Base-by-base conservation (phyloP, 345 rosid genomes). In the Sisymbrium irio region DNA sequence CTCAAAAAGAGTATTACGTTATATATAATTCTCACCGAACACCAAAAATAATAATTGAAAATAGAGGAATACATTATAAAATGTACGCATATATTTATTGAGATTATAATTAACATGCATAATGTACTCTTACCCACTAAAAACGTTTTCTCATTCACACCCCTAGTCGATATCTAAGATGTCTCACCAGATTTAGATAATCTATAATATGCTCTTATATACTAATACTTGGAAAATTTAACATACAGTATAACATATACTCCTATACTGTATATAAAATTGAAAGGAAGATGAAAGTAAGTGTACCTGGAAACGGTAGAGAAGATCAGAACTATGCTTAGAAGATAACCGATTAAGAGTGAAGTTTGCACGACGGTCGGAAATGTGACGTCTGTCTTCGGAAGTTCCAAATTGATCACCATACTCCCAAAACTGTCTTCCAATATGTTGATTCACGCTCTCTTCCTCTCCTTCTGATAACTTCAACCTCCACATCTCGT, bases 401-500 rank as follows among this genome's bases (percentile, higher is more conserved):
- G 58, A 44, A 22, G 71, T 63, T 44, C 72, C 77, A 20, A 55
- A 20, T 20, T 64, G 28, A 8, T 32, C 46, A 46, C 65, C 71
- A 30, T 35, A 73, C 28, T 40, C 65, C 77, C 71, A 73, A 63
- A 64, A 73, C 35, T 73, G 71, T 65, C 77, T 73, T 36, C 70
- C 77, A 49, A 65, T 14, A 72, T 72, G 68, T 61, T 50, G 28
- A 62, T 65, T 73, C 19, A 32, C 49, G 17, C 77, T 73, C 57
- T 53, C 77, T 56, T 65, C 64, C 2, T 64, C 72, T 32, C 70
- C 70, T 55, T 73, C 59, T 0, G 72, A 74, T 7, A 56, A 33
- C 53, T 51, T 72, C 59, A 72, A 39, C 35, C 60, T 74, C 71
- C 65, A 65, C 71, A 65, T 58, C 47, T 53, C 32, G 40, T 30